A percentile compares a stretch with the other conserved stretches of the same genome.
Conservation (phyloP, 805 yeast genomes). For the Candida germanica region DNA sequence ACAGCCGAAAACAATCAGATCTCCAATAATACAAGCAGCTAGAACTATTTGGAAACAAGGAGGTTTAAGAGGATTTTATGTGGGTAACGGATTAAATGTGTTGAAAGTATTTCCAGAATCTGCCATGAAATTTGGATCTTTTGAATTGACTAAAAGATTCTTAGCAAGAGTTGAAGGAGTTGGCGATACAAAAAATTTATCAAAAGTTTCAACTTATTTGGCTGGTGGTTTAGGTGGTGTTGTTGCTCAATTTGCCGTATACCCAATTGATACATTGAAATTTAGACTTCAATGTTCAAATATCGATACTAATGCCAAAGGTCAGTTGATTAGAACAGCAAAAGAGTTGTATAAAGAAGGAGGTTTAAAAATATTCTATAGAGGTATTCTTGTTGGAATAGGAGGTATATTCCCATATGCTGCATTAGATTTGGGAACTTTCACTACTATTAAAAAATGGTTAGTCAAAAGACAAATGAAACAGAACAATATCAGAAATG, state of each 20-base stretch:
- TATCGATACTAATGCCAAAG: constrained; percentile 57
- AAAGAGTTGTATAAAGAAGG: constrained; percentile 76
- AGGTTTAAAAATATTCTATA: constrained; percentile 72
- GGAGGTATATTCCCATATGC: constrained; percentile 97
- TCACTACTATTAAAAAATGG: constrained; percentile 78
- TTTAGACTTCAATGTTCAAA: constrained; percentile 93
- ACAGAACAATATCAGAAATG: constrained; percentile 19
- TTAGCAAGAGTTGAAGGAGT: constrained; percentile 76
- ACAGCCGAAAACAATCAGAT: constrained; percentile 45
- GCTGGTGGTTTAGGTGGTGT: constrained; percentile 98
- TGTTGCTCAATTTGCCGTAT: constrained; percentile 85
- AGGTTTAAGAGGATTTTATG: constrained; percentile 83
- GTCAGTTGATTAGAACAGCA: constrained; percentile 66
- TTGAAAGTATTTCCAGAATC: constrained; percentile 94
- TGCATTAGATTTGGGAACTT: constrained; percentile 92
- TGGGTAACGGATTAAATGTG: constrained; percentile 93
- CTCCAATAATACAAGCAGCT: constrained; percentile 80
- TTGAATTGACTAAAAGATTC: constrained; percentile 78
- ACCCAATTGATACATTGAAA: constrained; percentile 93
- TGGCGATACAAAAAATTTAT: constrained; percentile 63
- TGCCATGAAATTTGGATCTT: constrained; percentile 95
- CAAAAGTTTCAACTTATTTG: constrained; percentile 74
- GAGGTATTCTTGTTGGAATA: constrained; percentile 89
- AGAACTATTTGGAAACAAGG: constrained; percentile 81
- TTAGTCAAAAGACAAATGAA: constrained; percentile 64